phyloP scores from a whole-genome alignment of 345 rosid species.

The Microthlaspi erraticum region DNA sequence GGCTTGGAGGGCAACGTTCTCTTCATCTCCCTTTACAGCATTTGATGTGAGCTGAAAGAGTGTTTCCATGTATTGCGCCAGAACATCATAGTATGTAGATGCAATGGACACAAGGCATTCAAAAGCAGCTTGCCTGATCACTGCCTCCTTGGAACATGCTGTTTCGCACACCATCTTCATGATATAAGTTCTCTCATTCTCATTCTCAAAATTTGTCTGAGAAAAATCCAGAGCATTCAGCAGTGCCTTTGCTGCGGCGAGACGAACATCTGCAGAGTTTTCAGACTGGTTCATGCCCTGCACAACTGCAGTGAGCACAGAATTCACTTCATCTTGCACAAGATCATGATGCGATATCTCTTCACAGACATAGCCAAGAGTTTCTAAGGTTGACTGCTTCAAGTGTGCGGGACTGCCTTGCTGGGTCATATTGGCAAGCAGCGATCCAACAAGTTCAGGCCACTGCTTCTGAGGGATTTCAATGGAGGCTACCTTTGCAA shows the following conservation, averaged over 20 bases:
- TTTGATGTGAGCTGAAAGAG: conserved; percentile 88
- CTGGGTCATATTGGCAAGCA: conserved; percentile 82
- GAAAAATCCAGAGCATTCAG: conserved; percentile 92
- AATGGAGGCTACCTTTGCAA: conserved; percentile 88
- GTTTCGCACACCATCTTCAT: conserved; percentile 96
- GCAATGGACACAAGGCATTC: conserved; percentile 98
- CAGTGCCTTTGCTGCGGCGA: conserved; percentile 82
- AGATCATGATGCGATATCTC: conserved; percentile 88
- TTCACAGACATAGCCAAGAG: conserved; percentile 93
- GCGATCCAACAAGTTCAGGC: conserved; percentile 75
- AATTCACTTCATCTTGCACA: conserved; percentile 86
- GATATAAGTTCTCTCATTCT: conserved; percentile 88
- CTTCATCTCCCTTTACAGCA: conserved; percentile 86
- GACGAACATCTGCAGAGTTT: conserved; percentile 74
- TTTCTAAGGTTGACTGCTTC: conserved; percentile 91
- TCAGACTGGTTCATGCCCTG: conserved; percentile 93
- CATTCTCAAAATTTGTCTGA: conserved; percentile 89
- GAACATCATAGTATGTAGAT: conserved; percentile 80
- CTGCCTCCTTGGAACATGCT: conserved; percentile 76
- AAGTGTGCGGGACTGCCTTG: conserved; percentile 57
- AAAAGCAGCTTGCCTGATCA: conserved; percentile 88
- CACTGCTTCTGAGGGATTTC: conserved; percentile 93
- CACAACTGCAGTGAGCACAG: conserved; percentile 93
- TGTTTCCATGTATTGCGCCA: conserved; percentile 85
- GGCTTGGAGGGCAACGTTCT: conserved; percentile 92